Evolutionary conservation across 257 asterid species (phyloP), one percentile per base, ranked within the genome.

Genomic region (Capsicum pubescens): DNA sequence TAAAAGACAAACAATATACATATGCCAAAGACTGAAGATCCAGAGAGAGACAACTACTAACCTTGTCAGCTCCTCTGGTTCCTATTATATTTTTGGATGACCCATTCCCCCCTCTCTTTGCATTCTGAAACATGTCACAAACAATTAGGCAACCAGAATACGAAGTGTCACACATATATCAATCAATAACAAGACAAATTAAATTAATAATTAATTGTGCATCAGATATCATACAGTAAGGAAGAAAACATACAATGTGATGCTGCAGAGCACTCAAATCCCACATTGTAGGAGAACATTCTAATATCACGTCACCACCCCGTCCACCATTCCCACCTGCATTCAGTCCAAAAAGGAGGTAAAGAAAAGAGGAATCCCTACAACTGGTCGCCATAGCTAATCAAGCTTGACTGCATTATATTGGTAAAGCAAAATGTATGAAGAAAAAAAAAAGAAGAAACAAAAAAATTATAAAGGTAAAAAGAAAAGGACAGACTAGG

Each of bases 261-360:
- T 93, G 98, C 85, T 93, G 98, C 89, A 96, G 89, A 87, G 95
- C 60, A 87, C 99, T 94, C 88, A 94, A 93, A 91, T 96, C 98
- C 98, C 99, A 96, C 54, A 91, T 92, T 56, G 95, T 82, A 46
- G 95, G 80, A 19, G 97, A 92, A 83, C 95, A 91, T 89, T 96
- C 98, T 88, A 96, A 88, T 78, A 96, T 89, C 48, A 96, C 98
- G 19, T 96, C 95, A 80, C 99, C 99, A 55, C 99, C 98, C 90
- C 91, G 87, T 81, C 99, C 99, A 82, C 99, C 99, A 90, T 91
- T 91, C 61, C 97, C 98, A 85, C 99, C 98, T 96, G 89, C 50
- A 77, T 54, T 1, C 82, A 77, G 82, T 54, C 46, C 66, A 77
- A 54, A 14, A 77, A 77, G 46, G 64, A 77, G 50, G 66, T 54